phyloP scores from a whole-genome alignment of 1,284 basidiomycete genomes.

The Porogramme epimiltina region DNA sequence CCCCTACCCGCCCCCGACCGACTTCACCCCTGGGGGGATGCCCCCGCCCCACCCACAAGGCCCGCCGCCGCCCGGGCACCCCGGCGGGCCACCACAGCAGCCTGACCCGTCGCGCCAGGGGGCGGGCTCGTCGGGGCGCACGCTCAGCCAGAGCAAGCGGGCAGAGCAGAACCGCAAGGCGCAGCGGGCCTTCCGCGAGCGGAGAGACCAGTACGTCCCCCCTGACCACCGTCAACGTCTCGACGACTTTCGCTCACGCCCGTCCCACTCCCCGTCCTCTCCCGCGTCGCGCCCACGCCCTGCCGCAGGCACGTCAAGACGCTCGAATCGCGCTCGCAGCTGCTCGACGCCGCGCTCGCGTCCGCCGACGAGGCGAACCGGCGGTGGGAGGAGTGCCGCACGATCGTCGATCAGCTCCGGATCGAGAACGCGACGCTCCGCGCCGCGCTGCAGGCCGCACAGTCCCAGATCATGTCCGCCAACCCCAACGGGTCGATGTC shows the following conservation, averaged over 20 bases:
- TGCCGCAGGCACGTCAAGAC: conserved; percentile 73
- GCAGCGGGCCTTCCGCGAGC: conserved; percentile 81
- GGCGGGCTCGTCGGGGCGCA: conserved; percentile 41
- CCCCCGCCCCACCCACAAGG: conserved; percentile 37
- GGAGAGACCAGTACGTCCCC: conserved; percentile 69
- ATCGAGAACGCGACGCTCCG: conserved; percentile 74
- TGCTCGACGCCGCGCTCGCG: conserved; percentile 79
- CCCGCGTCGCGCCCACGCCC: not conserved
- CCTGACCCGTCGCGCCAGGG: conserved; percentile 34
- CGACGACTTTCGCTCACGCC: not conserved
- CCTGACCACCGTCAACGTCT: too few species aligned
- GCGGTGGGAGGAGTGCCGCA: conserved; percentile 83
- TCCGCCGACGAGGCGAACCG: conserved; percentile 84
- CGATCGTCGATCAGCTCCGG: conserved; percentile 78
- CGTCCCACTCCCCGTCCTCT: conserved; percentile 1
- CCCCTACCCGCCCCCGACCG: conserved; percentile 30
- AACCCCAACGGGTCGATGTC: conserved; percentile 12
- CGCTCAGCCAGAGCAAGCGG: conserved; percentile 75
- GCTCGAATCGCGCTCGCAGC: conserved; percentile 78
- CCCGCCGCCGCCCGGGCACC: conserved; percentile 23
- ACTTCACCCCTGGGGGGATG: conserved; percentile 56
- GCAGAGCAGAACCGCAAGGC: conserved; percentile 88
- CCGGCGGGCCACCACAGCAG: conserved; percentile 23
- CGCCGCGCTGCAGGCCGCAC: conserved; percentile 35
- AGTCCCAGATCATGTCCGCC: conserved; percentile 35